A percentile compares a stretch with the other conserved stretches of the same genome.
These are phyloP conservation scores for Hyaloperonospora brassicae DNA, from an alignment of 352 stramenopile genomes.

Conservation along the genomic window DNA sequence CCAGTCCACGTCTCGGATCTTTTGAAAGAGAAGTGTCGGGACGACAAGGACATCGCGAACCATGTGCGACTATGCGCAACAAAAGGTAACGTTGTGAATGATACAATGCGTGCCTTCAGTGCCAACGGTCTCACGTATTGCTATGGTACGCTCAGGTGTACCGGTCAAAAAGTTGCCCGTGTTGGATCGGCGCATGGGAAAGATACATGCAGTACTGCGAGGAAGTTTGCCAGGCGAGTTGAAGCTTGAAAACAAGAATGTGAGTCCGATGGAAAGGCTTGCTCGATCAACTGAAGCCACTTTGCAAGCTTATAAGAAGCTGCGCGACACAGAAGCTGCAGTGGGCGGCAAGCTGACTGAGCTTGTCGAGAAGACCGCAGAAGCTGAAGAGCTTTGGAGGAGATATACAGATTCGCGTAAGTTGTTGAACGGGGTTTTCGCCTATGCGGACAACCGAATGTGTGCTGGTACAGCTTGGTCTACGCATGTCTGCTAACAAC, in stretches of 20 bases:
- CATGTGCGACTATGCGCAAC: not conserved
- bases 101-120: not conserved
- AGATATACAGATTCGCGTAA: slow-evolving; percentile 15
- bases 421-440: not conserved
- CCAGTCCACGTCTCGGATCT: slow-evolving; percentile 7
- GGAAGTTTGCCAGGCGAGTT: not conserved
- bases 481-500: no score
- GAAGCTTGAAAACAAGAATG: slow-evolving; percentile 3
- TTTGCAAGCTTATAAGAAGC: slow-evolving; percentile 11
- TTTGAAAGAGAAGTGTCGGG: not conserved
- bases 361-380: slow-evolving; percentile 14
- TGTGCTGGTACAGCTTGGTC: no score
- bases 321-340: slow-evolving; percentile 12
- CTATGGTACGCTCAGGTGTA: not conserved
- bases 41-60: slow-evolving; percentile 1
- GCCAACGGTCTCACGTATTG: slow-evolving; percentile 1
- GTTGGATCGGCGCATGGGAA: slow-evolving; percentile 2
- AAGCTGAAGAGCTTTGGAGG: slow-evolving; percentile 12
- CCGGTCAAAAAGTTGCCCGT: slow-evolving; percentile 1
- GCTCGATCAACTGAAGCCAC: slow-evolving; percentile 16
- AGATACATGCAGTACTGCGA: not conserved
- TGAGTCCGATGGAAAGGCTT: slow-evolving; percentile 9
- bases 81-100: slow-evolving; percentile 4
- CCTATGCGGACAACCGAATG: no score
- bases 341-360: slow-evolving; percentile 18